Percentiles rank a stretch among this genome's conserved stretches.
phyloP scores from a whole-genome alignment of 139 green algal species.

The Chlamydomonas incerta region DNA sequence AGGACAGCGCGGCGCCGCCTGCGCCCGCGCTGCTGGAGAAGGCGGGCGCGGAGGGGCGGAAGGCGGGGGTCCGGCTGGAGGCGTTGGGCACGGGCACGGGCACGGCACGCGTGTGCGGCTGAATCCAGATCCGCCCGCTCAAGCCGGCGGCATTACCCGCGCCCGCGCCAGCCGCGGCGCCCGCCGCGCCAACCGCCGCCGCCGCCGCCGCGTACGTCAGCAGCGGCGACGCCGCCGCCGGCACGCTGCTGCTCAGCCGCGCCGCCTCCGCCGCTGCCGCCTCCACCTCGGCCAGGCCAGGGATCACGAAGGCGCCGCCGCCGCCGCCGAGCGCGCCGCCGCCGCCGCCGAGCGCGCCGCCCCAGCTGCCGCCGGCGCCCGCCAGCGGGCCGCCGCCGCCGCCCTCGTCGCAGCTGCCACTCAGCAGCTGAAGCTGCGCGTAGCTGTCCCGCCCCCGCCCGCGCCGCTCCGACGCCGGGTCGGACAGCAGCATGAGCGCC shows the following conservation, averaged over 20 bases:
- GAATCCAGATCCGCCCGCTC: not conserved
- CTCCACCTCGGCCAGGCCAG: too few species aligned
- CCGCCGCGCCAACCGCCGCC: too few species aligned
- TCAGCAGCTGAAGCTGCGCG: conserved; percentile 10
- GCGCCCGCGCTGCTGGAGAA: too few species aligned
- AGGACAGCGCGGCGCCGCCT: too few species aligned
- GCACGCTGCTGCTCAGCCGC: too few species aligned
- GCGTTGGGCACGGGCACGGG: conserved; percentile 26
- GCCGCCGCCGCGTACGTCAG: too few species aligned
- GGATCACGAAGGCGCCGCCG: too few species aligned
- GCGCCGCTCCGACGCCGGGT: conserved; percentile 3
- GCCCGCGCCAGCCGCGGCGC: too few species aligned
- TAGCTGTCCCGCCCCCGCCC: conserved; percentile 21
- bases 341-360: too few species aligned
- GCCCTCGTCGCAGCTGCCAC: not conserved
- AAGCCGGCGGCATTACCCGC: not conserved
- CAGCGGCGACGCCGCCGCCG: too few species aligned
- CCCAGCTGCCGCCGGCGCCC: not conserved
- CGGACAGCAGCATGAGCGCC: conserved; percentile 23
- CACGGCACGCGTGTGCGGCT: not conserved
- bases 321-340: too few species aligned
- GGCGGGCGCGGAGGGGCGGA: not conserved
- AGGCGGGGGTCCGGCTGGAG: conserved; percentile 10
- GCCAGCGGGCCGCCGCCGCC: not conserved
- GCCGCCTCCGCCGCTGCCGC: too few species aligned